Conservation (phyloP, 2,329 filamentous ascomycete genomes). For the Pseudogymnoascus sp. region DNA sequence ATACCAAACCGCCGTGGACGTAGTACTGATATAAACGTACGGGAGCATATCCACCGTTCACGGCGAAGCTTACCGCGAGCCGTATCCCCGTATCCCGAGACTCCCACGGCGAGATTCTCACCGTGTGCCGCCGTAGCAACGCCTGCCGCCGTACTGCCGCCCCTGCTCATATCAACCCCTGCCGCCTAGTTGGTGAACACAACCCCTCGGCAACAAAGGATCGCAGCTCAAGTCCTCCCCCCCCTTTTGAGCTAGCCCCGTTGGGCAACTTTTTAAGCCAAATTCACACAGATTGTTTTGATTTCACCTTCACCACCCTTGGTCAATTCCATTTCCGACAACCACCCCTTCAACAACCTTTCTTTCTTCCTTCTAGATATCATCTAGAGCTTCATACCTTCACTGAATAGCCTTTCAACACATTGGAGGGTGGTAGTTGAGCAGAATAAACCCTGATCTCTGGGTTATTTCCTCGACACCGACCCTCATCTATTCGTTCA, state of each 20-base stretch:
- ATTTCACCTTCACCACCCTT: not conserved
- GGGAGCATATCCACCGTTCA: not conserved
- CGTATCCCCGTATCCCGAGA: not conserved
- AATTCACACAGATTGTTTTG: constrained; percentile 1
- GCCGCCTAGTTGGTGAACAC: constrained; percentile 1
- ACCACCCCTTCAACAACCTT: not conserved
- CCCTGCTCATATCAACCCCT: not conserved
- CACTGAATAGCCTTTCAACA: not conserved
- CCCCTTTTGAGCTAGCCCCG: not conserved
- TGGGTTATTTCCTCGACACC: not conserved
- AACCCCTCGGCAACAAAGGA: not conserved
- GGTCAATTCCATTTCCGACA: not conserved
- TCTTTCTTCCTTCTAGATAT: not conserved
- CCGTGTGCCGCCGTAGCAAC: not conserved
- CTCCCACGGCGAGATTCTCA: not conserved
- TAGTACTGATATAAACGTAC: not conserved
- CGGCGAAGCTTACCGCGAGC: not conserved
- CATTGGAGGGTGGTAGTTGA: not conserved
- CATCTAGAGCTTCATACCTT: not conserved
- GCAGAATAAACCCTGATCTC: not conserved
- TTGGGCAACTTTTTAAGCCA: not conserved
- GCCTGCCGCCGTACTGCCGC: not conserved
- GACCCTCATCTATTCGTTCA: not conserved
- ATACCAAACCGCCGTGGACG: not conserved
- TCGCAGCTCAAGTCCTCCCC: not conserved